These are phyloP conservation scores for Candida maris DNA, from an alignment of 805 yeast genomes.

Conservation along the genomic window DNA sequence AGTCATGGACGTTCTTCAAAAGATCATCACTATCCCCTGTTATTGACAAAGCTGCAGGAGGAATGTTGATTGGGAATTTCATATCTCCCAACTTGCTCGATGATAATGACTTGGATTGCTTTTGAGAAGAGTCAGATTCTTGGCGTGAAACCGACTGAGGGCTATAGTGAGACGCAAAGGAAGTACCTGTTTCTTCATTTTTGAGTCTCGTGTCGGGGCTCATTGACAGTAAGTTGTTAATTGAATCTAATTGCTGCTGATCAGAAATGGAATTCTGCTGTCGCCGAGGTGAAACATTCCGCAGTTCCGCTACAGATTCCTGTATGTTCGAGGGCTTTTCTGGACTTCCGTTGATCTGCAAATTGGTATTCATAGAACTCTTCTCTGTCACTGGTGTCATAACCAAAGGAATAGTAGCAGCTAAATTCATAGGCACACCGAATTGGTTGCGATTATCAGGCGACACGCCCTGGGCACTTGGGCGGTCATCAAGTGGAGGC, in stretches of 20 bases:
- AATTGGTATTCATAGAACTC: constrained; percentile 12
- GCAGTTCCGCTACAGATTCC: constrained; percentile 1
- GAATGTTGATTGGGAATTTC: constrained; percentile 4
- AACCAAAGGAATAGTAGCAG: constrained; percentile 54
- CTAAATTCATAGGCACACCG: constrained; percentile 59
- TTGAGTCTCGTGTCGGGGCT: not conserved
- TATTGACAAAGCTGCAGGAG: constrained; percentile 4
- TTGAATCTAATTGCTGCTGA: not conserved
- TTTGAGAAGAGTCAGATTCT: constrained; percentile 1
- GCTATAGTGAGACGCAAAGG: not conserved
- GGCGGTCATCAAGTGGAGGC: constrained; percentile 6
- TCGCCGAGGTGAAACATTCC: constrained; percentile 7
- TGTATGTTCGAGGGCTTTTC: constrained; percentile 11
- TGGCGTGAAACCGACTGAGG: constrained; percentile 1
- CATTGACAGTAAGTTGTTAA: not conserved
- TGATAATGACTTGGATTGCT: constrained; percentile 2
- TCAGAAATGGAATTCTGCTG: not conserved
- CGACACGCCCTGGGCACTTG: constrained; percentile 7
- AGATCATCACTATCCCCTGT: constrained; percentile 9
- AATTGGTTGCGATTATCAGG: constrained; percentile 34
- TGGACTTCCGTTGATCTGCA: constrained; percentile 19
- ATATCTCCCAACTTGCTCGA: constrained; percentile 7
- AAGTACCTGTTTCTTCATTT: not conserved
- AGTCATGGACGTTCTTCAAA: constrained; percentile 17
- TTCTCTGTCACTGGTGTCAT: constrained; percentile 82